Base-by-base conservation (phyloP, 2,329 filamentous ascomycete species). In the Ophiosphaerella korrae region DNA sequence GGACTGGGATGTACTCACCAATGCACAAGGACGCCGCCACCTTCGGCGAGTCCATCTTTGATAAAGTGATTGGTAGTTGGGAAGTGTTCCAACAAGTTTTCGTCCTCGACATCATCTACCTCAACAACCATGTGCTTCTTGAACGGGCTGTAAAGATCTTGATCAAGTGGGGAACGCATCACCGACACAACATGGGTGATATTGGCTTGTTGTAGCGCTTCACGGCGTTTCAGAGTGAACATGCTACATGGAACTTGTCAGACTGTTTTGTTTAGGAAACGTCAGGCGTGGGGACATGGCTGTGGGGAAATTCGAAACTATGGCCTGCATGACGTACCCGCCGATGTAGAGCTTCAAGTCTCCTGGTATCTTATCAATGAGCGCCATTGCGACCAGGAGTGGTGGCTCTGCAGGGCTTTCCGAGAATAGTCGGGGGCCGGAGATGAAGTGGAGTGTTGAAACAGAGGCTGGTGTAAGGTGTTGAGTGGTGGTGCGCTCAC, bases 171-270 rank as follows among this genome's bases (percentile, higher is more conserved):
- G 61, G 88, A 81, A 40, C 84, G 83, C 53, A 93, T 74, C 35
- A 94, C 89, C 4, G 92, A 96, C n/a, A 97, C 80, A 26, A 97
- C 84, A 75, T 97, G 92, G 2, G 92, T 96, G 71, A 99, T 91
- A 59, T 87, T 86, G 60, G 86, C 84, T 57, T 88, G 83, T 58
- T 83, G 77, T 42, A 97, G 80, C 32, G 86, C 82, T 46, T 87
- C 82, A 53, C 86, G 86, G 54, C 88, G 86, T 52, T 87, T 86
- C 56, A 97, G 78, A 36, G 88, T 86, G 77, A 92, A 92, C 58
- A 96, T 83, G 50, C 92, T 96, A 74, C 49, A 60, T 50, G 24
- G 41, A 39, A 56, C 54, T 57, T 51, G 64, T 69, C 61, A 72
- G 68, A 56, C 42, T 46, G 38, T 43, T 47, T 31, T 48, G 52